A percentile compares a stretch with the other conserved stretches of the same genome.
Conservation (phyloP, 2,329 filamentous ascomycete genomes). For the Sclerotinia nivalis region DNA sequence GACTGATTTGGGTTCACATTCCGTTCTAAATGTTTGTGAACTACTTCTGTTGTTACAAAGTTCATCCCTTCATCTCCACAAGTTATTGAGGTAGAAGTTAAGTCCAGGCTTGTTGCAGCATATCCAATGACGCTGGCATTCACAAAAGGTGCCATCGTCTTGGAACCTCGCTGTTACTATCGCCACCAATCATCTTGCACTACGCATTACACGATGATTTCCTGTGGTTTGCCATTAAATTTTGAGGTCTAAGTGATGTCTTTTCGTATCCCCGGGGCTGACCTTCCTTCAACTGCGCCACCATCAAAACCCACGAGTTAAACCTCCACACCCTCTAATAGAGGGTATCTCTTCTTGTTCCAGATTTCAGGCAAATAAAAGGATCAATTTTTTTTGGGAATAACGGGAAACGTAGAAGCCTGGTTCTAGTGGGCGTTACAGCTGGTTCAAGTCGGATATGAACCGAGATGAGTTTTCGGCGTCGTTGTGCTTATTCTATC, state of each 20-base stretch:
- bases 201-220: not conserved
- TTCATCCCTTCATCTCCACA: not conserved
- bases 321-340: not conserved
- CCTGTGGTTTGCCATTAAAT: not conserved
- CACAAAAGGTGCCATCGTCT: not conserved
- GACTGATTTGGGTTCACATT: not conserved
- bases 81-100: not conserved
- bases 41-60: not conserved
- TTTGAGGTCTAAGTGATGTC: not conserved
- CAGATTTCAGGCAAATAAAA: not conserved
- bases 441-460: not conserved
- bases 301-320: not conserved
- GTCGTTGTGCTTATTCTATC: not conserved
- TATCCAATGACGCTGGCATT: not conserved
- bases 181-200: not conserved
- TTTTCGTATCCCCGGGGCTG: not conserved
- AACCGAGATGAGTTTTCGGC: not conserved
- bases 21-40: not conserved
- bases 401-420: not conserved
- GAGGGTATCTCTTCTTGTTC: not conserved
- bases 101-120: not conserved
- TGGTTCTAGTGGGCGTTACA: not conserved
- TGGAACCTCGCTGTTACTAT: not conserved
- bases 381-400: no score
- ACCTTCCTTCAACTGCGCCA: slow-evolving; percentile 12